Evolutionary conservation across 805 yeast genomes (phyloP).

Genomic region (Saturnispora quitensis): DNA sequence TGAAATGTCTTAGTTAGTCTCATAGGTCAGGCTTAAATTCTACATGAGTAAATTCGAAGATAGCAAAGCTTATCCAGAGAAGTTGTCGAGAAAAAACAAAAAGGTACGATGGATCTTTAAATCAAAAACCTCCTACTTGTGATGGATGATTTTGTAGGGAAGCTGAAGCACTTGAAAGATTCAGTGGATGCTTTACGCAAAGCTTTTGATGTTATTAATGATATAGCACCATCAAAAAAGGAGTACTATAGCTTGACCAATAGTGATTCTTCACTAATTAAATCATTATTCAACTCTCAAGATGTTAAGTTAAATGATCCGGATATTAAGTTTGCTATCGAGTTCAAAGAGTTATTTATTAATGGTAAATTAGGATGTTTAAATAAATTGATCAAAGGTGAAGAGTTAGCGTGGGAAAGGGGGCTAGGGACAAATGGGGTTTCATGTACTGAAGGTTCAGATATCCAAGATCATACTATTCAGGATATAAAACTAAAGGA

Average conservation of each 20-base stretch:
- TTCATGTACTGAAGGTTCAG: not conserved
- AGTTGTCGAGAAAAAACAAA: not conserved
- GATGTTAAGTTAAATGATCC: slow-evolving; percentile 35
- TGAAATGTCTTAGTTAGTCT: too few relatives aligned
- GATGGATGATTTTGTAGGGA: not conserved
- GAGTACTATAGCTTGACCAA: slow-evolving; percentile 10
- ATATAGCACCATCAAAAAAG: slow-evolving; percentile 10
- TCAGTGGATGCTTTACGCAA: slow-evolving; percentile 6
- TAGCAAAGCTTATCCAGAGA: not conserved
- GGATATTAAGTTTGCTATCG: slow-evolving; percentile 49
- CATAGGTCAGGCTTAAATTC: too few relatives aligned
- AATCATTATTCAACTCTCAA: slow-evolving; percentile 21
- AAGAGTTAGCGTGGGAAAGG: slow-evolving; percentile 13
- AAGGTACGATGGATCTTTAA: not conserved
- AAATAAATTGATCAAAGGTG: slow-evolving; percentile 40
- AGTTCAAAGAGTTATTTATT: slow-evolving; percentile 44
- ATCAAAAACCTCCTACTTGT: not conserved
- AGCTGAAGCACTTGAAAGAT: slow-evolving; percentile 6
- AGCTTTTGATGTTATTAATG: slow-evolving; percentile 5
- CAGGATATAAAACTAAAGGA: not conserved
- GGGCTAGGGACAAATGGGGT: slow-evolving; percentile 3
- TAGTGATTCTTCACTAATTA: slow-evolving; percentile 18
- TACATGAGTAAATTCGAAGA: not conserved
- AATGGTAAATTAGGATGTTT: slow-evolving; percentile 40
- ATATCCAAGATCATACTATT: not conserved